A percentile compares a stretch with the other conserved stretches of the same genome.
Conservation (phyloP, 495 filamentous ascomycete species). For the Cenococcum geophilum region DNA sequence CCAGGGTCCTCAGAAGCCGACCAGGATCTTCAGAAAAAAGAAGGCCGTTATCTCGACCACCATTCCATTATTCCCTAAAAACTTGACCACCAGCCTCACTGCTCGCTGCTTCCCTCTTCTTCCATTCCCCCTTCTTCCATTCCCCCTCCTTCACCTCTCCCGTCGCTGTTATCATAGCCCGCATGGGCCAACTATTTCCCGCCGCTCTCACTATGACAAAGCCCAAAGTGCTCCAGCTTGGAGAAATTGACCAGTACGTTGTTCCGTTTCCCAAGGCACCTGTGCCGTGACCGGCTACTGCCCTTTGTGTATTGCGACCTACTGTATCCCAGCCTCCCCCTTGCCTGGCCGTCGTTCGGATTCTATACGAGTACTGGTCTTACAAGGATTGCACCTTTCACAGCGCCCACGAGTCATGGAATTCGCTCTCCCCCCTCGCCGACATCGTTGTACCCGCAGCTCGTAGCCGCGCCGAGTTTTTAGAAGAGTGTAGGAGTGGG, state of each 20-base stretch:
- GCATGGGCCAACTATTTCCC: not conserved
- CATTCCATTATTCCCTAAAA: not conserved
- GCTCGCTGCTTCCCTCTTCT: not conserved
- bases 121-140: not conserved
- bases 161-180: not conserved
- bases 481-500: slow-evolving; percentile 64
- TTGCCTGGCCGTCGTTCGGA: not conserved
- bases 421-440: slow-evolving; percentile 45
- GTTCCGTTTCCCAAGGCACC: not conserved
- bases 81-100: not conserved
- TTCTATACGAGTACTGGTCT: slow-evolving; percentile 6
- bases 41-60: slow-evolving; percentile 2
- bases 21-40: slow-evolving; percentile 3
- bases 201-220: slow-evolving; percentile 26
- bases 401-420: slow-evolving; percentile 49
- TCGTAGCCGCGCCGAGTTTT: slow-evolving; percentile 59
- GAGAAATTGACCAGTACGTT: slow-evolving; percentile 38
- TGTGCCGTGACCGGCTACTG: slow-evolving; percentile 15
- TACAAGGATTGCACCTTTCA: slow-evolving; percentile 8
- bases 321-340: not conserved
- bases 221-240: slow-evolving; percentile 37
- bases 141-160: not conserved
- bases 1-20: slow-evolving; percentile 3
- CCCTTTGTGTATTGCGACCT: not conserved
- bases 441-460: slow-evolving; percentile 46